A percentile compares a stretch with the other conserved stretches of the same genome.
Conservation (phyloP, 495 filamentous ascomycete genomes). For the Talaromyces wortmannii region DNA sequence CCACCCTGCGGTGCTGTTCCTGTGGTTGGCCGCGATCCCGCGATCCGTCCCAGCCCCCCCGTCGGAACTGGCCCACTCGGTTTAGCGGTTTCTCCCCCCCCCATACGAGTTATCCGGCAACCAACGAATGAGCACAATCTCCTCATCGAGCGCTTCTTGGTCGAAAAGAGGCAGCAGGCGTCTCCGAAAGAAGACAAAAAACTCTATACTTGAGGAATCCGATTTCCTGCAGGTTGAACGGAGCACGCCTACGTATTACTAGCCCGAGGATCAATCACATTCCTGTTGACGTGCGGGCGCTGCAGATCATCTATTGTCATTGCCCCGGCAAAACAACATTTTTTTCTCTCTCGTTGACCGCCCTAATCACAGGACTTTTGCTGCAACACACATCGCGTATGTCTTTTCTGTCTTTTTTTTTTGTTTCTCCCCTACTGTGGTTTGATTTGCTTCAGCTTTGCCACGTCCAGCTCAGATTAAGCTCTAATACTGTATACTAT, state of each 20-base stretch:
- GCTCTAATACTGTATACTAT: too few species aligned
- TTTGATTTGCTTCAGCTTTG: background rate
- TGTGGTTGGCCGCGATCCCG: constrained; percentile 3
- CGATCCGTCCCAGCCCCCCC: constrained; percentile 1
- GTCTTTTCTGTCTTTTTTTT: background rate
- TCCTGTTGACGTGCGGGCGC: background rate
- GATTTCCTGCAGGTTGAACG: background rate
- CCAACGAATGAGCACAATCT: background rate
- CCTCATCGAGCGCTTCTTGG: background rate
- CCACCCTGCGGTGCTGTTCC: background rate
- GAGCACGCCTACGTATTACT: too few species aligned
- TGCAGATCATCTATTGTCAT: background rate
- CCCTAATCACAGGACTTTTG: background rate
- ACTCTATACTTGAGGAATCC: background rate
- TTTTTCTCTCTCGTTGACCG: background rate
- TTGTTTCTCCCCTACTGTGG: background rate
- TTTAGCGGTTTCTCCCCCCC: background rate
- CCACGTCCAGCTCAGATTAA: too few species aligned
- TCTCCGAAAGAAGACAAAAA: background rate
- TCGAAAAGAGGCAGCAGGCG: background rate
- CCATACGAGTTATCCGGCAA: background rate
- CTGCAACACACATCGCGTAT: background rate
- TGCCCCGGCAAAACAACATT: background rate
- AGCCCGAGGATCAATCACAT: background rate
- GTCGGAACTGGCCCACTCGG: background rate